Evolutionary conservation across 1,284 basidiomycete genomes (phyloP).

Genomic region (Ustilago xerochloae): DNA sequence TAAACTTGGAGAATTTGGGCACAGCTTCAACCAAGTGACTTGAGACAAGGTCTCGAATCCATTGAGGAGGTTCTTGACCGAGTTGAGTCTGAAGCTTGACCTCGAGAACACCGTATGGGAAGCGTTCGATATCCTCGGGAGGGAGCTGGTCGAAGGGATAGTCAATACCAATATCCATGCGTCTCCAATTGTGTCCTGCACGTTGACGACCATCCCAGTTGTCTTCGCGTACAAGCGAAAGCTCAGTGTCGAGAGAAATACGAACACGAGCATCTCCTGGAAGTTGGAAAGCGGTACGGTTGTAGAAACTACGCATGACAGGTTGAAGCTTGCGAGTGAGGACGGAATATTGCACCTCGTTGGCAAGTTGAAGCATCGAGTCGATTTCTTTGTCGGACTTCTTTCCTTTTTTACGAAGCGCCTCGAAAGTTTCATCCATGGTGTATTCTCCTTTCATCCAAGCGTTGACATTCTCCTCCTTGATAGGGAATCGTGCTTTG

Average conservation of each 20-base stretch:
- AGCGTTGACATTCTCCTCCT: constrained; percentile 92
- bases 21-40: constrained; percentile 79
- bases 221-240: constrained; percentile 93
- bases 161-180: constrained; percentile 93
- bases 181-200: constrained; percentile 88
- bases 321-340: constrained; percentile 80
- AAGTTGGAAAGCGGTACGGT: constrained; percentile 97
- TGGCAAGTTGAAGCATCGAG: constrained; percentile 93
- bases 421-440: constrained; percentile 93
- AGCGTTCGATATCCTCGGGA: constrained; percentile 84
- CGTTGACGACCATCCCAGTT: constrained; percentile 90
- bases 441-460: constrained; percentile 90
- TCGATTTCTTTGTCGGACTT: constrained; percentile 94
- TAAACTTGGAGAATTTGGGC: constrained; percentile 83
- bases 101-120: constrained; percentile 92
- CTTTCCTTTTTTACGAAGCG: constrained; percentile 88
- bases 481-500: constrained; percentile 96
- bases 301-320: constrained; percentile 99
- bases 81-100: constrained; percentile 97
- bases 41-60: constrained; percentile 94
- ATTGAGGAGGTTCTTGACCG: constrained; percentile 94
- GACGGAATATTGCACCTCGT: constrained; percentile 92
- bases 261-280: constrained; percentile 97
- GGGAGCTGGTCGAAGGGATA: constrained; percentile 84
- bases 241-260: constrained; percentile 96